Conservation (phyloP, 2,329 filamentous ascomycete species). For the Alternaria burnsii region DNA sequence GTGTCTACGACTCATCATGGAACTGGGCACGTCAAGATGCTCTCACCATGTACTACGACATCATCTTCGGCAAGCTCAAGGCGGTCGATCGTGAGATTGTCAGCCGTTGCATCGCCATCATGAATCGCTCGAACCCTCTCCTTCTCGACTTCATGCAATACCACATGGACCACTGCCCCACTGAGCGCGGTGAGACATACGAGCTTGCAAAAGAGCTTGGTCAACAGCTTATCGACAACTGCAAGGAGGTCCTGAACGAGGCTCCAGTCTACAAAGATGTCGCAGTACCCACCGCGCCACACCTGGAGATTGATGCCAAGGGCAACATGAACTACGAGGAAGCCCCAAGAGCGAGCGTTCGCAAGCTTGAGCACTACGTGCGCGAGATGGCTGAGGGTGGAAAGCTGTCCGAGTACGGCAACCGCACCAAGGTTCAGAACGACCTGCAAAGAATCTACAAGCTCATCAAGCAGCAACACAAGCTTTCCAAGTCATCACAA, state of each 20-base stretch:
- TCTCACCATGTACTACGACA: constrained; percentile 98
- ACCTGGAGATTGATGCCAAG: constrained; percentile 89
- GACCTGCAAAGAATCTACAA: constrained; percentile 96
- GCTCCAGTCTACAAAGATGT: constrained; percentile 97
- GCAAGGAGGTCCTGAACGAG: constrained; percentile 85
- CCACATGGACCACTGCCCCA: constrained; percentile 98
- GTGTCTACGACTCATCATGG: constrained; percentile 98
- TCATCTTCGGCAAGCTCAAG: constrained; percentile 94
- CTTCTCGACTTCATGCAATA: constrained; percentile 99
- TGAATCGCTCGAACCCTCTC: constrained; percentile 97
- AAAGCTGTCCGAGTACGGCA: constrained; percentile 98
- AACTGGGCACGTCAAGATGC: constrained; percentile 99
- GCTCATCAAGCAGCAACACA: constrained; percentile 97
- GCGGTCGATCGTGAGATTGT: constrained; percentile 97
- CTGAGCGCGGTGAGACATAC: constrained; percentile 96
- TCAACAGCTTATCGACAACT: constrained; percentile 94
- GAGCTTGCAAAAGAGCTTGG: constrained; percentile 96
- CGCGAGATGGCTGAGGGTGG: constrained; percentile 98
- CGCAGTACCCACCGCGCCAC: constrained; percentile 86
- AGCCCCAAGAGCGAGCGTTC: constrained; percentile 83
- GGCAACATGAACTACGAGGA: constrained; percentile 95
- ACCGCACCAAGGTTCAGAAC: constrained; percentile 96
- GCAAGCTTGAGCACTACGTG: constrained; percentile 98
- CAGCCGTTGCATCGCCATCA: constrained; percentile 97
- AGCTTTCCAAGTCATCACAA: constrained; percentile 94